Conservation (phyloP, 192 early-diverging fungal genomes). For the Umbelopsis vinacea region DNA sequence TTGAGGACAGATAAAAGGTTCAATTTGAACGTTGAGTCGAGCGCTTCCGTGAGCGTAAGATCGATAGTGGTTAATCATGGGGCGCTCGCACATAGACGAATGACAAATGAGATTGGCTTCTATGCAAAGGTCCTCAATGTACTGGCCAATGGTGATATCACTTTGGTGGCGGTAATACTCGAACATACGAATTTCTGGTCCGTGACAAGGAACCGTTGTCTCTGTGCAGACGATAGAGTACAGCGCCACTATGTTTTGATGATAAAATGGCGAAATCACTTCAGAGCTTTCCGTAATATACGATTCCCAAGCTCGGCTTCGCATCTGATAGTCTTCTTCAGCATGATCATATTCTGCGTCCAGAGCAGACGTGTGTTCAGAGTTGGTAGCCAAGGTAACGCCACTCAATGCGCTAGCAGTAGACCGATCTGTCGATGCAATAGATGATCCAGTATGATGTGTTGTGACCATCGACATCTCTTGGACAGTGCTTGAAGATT, state of each 20-base stretch:
- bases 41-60: slow-evolving; percentile 87
- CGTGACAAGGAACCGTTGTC: slow-evolving; percentile 66
- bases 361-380: slow-evolving; percentile 1
- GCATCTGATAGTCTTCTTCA: slow-evolving; percentile 45
- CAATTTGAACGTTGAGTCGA: slow-evolving; percentile 76
- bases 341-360: slow-evolving; percentile 50
- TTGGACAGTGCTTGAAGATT: neutral
- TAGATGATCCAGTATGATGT: slow-evolving; percentile 33
- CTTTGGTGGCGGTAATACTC: slow-evolving; percentile 77
- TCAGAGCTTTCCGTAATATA: slow-evolving; percentile 63
- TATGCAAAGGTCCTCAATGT: slow-evolving; percentile 82
- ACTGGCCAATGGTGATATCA: slow-evolving; percentile 89
- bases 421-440: slow-evolving; percentile 16
- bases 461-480: slow-evolving; percentile 36
- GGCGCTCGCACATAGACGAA: slow-evolving; percentile 72
- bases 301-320: slow-evolving; percentile 54
- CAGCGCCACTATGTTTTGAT: slow-evolving; percentile 77
- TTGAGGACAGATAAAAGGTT: slow-evolving; percentile 58
- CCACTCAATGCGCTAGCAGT: neutral
- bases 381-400: neutral
- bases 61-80: slow-evolving; percentile 81
- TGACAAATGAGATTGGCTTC: slow-evolving; percentile 70
- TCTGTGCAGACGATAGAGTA: slow-evolving; percentile 70
- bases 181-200: slow-evolving; percentile 79
- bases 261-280: slow-evolving; percentile 67